Base-by-base conservation (phyloP, 1,284 basidiomycete genomes). In the Athelia sp. region DNA sequence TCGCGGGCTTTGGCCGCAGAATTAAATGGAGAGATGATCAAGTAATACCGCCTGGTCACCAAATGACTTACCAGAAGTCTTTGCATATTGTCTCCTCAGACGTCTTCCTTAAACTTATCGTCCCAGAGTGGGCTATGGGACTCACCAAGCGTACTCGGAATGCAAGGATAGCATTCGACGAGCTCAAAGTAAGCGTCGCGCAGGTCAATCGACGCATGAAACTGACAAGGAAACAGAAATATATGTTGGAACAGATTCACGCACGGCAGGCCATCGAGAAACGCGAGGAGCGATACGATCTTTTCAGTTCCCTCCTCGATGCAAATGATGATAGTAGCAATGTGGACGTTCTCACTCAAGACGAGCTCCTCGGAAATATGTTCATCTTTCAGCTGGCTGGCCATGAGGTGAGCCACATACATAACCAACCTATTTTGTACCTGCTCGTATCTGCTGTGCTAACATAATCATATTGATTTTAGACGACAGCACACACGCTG, bases 381-480 rank as follows among this genome's bases (percentile, higher is more conserved):
- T 81, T 78, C 55, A 71, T 81, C 14, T 79, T 81, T 53, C 59
- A 83, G 31, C 56, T 84, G 23, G 82, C 81, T 36, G 81, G 81
- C 8, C 79, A 83, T 54, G 81, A 83, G 67, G 79, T 79, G 52
- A 2, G 58, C 52, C n/a, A n/a, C n/a, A n/a, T n/a, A n/a, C n/a
- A n/a, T n/a, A n/a, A n/a, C n/a, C n/a, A n/a, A n/a, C n/a, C n/a
- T n/a, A n/a, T n/a, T n/a, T n/a, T n/a, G n/a, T n/a, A 13, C 26
- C 26, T 13, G 26, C 26, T 29, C 26, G 26, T 29, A 29, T 29
- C 26, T 19, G 17, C 22, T 19, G 23, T 29, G 29, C 29, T 19
- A 34, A 38, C 18, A 26, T 22, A 31, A 17, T 9, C 35, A 23
- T 22, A 15, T 23, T 29, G 29, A 34, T 65, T 0, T 58, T 70